A percentile compares a stretch with the other conserved stretches of the same genome.
These are phyloP conservation scores for Serpula lacrymans DNA, from an alignment of 768 basidiomycete genomes.

Conservation along the genomic window DNA sequence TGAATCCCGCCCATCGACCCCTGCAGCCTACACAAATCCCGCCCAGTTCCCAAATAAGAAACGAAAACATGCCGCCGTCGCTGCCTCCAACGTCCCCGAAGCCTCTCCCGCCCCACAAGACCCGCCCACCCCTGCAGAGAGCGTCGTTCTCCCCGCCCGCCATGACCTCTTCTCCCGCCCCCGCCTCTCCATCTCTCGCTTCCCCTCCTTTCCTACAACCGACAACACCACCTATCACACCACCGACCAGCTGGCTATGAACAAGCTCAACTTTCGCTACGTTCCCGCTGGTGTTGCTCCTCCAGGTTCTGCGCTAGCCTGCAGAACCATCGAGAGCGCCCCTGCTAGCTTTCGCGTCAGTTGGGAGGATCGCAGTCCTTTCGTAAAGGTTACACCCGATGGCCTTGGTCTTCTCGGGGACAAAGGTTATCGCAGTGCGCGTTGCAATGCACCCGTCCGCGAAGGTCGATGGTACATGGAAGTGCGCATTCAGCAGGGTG, in stretches of 20 bases:
- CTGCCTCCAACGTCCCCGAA: slow-evolving; percentile 32
- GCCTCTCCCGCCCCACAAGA: slow-evolving; percentile 56
- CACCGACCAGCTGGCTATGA: slow-evolving; percentile 70
- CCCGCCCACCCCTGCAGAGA: slow-evolving; percentile 31
- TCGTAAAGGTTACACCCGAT: slow-evolving; percentile 75
- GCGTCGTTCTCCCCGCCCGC: slow-evolving; percentile 57
- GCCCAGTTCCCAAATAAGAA: slow-evolving; percentile 30
- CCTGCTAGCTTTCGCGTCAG: slow-evolving; percentile 70
- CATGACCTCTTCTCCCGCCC: slow-evolving; percentile 69
- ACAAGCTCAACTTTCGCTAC: slow-evolving; percentile 78
- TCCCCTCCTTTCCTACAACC: slow-evolving; percentile 64
- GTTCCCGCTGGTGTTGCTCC: slow-evolving; percentile 73
- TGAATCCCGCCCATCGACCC: slow-evolving; percentile 33
- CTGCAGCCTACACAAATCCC: slow-evolving; percentile 16
- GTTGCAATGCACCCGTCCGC: slow-evolving; percentile 85
- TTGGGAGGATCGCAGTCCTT: slow-evolving; percentile 90
- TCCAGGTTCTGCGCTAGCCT: slow-evolving; percentile 54
- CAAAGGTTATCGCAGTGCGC: slow-evolving; percentile 87
- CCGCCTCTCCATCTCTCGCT: slow-evolving; percentile 70
- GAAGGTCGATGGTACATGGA: slow-evolving; percentile 96
- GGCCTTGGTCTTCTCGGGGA: slow-evolving; percentile 74
- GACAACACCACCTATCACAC: slow-evolving; percentile 51
- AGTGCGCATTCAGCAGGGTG: slow-evolving; percentile 72
- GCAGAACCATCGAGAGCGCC: slow-evolving; percentile 77
- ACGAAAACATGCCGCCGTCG: slow-evolving; percentile 52